phyloP scores from a whole-genome alignment of 495 filamentous ascomycete genomes.

The Trypethelium eluteriae region DNA sequence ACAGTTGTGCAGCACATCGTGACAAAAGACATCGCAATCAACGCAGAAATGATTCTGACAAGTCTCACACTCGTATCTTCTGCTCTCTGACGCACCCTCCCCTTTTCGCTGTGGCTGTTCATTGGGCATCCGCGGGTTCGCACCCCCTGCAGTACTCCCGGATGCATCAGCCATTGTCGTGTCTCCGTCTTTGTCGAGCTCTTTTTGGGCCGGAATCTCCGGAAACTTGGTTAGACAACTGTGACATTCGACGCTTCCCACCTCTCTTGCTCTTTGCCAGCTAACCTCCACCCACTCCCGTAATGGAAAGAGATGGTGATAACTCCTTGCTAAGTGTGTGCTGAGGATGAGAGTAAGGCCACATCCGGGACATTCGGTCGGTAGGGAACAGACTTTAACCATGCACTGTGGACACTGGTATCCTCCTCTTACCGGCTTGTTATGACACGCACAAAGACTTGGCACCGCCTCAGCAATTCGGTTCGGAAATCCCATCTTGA shows the following conservation, averaged over 20 bases:
- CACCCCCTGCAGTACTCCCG: constrained; percentile 16
- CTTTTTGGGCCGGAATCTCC: constrained; percentile 31
- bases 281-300: constrained; percentile 83
- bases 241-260: constrained; percentile 43
- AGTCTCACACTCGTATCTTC: constrained; percentile 75
- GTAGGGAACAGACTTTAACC: constrained; percentile 82
- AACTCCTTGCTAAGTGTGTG: constrained; percentile 90
- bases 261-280: constrained; percentile 58
- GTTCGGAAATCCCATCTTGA: constrained; percentile 99
- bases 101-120: constrained; percentile 32
- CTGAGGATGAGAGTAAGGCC: constrained; percentile 87
- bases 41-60: constrained; percentile 91
- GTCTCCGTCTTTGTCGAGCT: constrained; percentile 23
- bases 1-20: constrained; percentile 91
- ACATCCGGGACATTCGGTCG: constrained; percentile 86
- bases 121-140: constrained; percentile 1
- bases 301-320: constrained; percentile 92
- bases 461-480: constrained; percentile 67
- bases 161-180: constrained; percentile 13
- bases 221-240: constrained; percentile 50
- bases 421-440: constrained; percentile 72
- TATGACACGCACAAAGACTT: constrained; percentile 88
- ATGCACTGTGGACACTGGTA: constrained; percentile 86
- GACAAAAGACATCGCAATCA: constrained; percentile 91
- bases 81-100: constrained; percentile 73